Percentiles rank a stretch among this genome's conserved stretches.
phyloP scores from a whole-genome alignment of 805 yeast species.

The Metschnikowia lachancei region DNA sequence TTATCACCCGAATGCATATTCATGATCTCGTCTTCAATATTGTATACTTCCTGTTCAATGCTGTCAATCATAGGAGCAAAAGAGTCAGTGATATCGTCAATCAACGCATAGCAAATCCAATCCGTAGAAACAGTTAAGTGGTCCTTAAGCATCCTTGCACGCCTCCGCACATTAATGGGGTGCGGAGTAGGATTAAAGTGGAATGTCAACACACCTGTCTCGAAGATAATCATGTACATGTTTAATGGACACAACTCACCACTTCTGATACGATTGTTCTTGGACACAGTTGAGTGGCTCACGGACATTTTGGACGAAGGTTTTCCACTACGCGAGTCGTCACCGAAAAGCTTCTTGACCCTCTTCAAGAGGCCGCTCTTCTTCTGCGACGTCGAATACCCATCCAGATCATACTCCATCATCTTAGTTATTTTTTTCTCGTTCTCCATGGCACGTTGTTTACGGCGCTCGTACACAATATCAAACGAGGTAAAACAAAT shows the following conservation, averaged over 20 bases:
- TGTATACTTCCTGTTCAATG: constrained; percentile 90
- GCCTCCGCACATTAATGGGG: constrained; percentile 90
- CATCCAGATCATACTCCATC: constrained; percentile 28
- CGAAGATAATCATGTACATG: constrained; percentile 89
- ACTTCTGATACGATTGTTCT: constrained; percentile 35
- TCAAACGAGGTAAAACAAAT: constrained; percentile 70
- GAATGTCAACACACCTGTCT: constrained; percentile 86
- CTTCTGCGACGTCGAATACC: constrained; percentile 5
- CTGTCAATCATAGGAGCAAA: constrained; percentile 95
- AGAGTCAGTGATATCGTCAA: constrained; percentile 96
- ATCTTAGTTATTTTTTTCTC: constrained; percentile 39
- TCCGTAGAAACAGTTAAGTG: constrained; percentile 88
- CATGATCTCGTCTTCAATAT: constrained; percentile 89
- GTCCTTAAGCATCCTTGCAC: constrained; percentile 84
- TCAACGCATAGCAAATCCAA: constrained; percentile 95
- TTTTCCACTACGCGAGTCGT: constrained; percentile 8
- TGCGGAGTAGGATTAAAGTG: constrained; percentile 96
- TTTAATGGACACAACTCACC: constrained; percentile 82
- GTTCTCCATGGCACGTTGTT: constrained; percentile 47
- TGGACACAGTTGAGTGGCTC: constrained; percentile 19
- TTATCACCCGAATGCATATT: constrained; percentile 74
- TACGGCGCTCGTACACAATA: constrained; percentile 70
- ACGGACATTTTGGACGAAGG: constrained; percentile 12
- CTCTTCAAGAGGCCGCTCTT: constrained; percentile 8
- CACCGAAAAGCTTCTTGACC: constrained; percentile 10